A percentile compares a stretch with the other conserved stretches of the same genome.
Evolutionary conservation across 495 filamentous ascomycete genomes (phyloP).

Genomic region (Aspergillus mulundensis): DNA sequence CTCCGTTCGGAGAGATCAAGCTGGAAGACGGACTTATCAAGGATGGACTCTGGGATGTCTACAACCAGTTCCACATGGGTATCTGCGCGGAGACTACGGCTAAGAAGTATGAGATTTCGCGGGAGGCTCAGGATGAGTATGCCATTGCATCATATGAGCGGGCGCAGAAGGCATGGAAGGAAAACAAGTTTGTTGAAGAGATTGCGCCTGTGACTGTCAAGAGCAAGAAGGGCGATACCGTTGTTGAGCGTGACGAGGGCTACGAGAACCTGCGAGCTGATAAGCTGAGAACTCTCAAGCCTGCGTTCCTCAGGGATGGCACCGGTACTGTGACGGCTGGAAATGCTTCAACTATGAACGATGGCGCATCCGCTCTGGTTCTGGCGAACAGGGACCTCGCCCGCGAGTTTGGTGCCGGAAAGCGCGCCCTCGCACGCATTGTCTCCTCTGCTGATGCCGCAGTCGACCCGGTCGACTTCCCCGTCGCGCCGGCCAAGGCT

Average conservation of each 20-base stretch:
- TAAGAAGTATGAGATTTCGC: constrained; percentile 74
- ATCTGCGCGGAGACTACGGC: constrained; percentile 95
- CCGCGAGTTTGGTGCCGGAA: constrained; percentile 65
- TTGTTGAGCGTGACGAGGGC: constrained; percentile 80
- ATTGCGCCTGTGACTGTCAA: constrained; percentile 82
- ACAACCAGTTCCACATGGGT: constrained; percentile 96
- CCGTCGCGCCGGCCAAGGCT: constrained; percentile 85
- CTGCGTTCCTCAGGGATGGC: constrained; percentile 80
- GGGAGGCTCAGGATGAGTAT: constrained; percentile 85
- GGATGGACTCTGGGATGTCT: constrained; percentile 95
- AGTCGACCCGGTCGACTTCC: constrained; percentile 92
- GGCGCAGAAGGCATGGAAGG: constrained; percentile 85
- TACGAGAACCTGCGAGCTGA: constrained; percentile 79
- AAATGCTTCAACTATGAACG: constrained; percentile 88
- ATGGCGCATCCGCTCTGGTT: constrained; percentile 90
- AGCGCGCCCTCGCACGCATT: constrained; percentile 78
- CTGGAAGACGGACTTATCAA: constrained; percentile 90
- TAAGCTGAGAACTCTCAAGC: constrained; percentile 81
- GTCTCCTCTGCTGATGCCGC: constrained; percentile 86
- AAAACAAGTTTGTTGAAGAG: constrained; percentile 75
- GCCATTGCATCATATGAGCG: constrained; percentile 83
- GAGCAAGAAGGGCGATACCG: constrained; percentile 73
- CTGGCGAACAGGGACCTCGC: constrained; percentile 73
- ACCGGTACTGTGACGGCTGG: constrained; percentile 91
- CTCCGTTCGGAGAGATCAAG: constrained; percentile 79